Evolutionary conservation across 352 stramenopile species (phyloP), one percentile per base, ranked within the genome.

Genomic region (Globisporangium nagaii): DNA sequence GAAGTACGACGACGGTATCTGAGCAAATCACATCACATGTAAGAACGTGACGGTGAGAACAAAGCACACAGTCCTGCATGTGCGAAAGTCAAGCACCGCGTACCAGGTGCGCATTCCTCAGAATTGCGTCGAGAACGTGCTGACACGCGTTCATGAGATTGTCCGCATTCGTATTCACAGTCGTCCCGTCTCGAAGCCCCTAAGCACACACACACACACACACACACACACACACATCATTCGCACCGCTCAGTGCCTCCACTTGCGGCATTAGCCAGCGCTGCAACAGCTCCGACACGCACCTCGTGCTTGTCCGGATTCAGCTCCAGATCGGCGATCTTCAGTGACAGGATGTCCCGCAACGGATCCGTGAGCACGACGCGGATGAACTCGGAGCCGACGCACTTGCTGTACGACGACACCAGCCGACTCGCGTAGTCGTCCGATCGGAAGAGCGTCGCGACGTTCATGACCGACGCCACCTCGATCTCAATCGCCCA

Each of bases 61-160:
- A 36, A 58, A 17, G n/a, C 35, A 25, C 35, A 20, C 9, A 31
- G 19, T 9, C 12, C n/a, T 20, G 40, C 11, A 31, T 12, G 7
- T 3, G 7, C 17, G 24, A 42, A 12, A 42, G 11, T 35, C 9
- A 12, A 12, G 13, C 36, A 24, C 17, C 13, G 27, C 63, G 25
- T 56, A 87, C 73, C 39, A 66, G 64, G 30, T 80, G 51, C 1
- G 75, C 70, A 59, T 92, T 86, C 28, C 68, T 66, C 19, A 91
- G 52, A 46, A 95, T 90, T 31, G 79, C 85, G 47, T 95, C 79
- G 19, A 95, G 73, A 34, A 95, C 87, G 17, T 75, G 63, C 56
- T 95, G 85, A 42, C 85, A 95, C 6, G 80, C 73, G n/a, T 57
- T 56, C 85, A 93, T 95, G 20, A 95, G 62, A 49, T 92, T 93